Evolutionary conservation across 2,329 filamentous ascomycete species (phyloP), one percentile per base, ranked within the genome.

Genomic region (Aspergillus ochraceus): DNA sequence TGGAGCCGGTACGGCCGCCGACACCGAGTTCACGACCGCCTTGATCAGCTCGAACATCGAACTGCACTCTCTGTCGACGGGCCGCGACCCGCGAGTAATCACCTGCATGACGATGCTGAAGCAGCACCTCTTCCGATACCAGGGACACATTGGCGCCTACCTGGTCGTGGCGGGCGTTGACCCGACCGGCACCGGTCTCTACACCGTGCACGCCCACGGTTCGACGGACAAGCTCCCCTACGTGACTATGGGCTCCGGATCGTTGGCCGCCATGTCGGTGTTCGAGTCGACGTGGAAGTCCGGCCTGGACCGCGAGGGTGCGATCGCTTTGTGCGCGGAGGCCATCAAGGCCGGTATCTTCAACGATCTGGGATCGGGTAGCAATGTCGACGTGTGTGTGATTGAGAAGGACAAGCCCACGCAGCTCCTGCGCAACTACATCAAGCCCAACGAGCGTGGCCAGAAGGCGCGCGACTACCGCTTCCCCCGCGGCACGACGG

Each of bases 71-170:
- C 89, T 99, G 71, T 97, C 92, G 58, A 98, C 95, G 30, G 94
- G 94, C 78, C 94, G 95, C 77, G 92, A 95, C 79, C 94, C 95
- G 61, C 92, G 95, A 75, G 96, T 99, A 69, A 93, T 97, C 68
- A 99, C 95, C 64, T 96, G 93, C 84, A 99, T 99, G 95, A 99
- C 95, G 54, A 89, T 99, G 84, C 89, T 99, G 66, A 99, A 99
- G 85, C 95, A 99, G 82, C 95, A 99, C 79, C 90, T 99, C 64
- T 99, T 99, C 90, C 89, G 91, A 71, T 91, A 99, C 84, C 95
- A 99, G 79, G 95, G 95, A 69, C 86, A 99, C 82, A 97, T 99
- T 69, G 95, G 96, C 69, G 95, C 95, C 65, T 99, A 99, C 80
- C 89, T 99, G 60, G 95, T 99, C 67, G 91, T 99, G 60, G 95